Conservation (phyloP, 1,139 yeast species). For the Saccharomyces hybrid region DNA sequence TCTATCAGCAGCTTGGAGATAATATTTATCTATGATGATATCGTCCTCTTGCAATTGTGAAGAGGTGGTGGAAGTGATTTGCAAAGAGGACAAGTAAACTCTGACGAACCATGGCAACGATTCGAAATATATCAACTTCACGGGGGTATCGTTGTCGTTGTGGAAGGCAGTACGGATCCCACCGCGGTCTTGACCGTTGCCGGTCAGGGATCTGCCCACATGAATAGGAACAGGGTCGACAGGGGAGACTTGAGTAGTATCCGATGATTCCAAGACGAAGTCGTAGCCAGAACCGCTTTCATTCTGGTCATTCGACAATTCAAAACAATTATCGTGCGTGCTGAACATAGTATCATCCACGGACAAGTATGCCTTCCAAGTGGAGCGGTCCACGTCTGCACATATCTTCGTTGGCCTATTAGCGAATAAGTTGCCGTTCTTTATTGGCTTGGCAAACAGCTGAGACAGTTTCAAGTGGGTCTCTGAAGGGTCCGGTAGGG, state of each 20-base stretch:
- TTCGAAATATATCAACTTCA: constrained; percentile 62
- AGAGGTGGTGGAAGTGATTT: constrained; percentile 17
- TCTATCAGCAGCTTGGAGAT: constrained; percentile 75
- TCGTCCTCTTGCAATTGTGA: constrained; percentile 15
- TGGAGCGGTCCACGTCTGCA: constrained; percentile 35
- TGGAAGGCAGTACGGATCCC: constrained; percentile 73
- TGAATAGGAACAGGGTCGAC: constrained; percentile 52
- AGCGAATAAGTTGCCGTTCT: constrained; percentile 55
- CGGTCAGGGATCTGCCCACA: constrained; percentile 83
- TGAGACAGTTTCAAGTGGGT: constrained; percentile 51
- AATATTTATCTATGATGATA: constrained; percentile 49
- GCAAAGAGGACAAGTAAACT: constrained; percentile 65
- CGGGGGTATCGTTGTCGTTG: constrained; percentile 50
- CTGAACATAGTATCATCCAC: constrained; percentile 27
- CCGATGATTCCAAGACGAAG: constrained; percentile 35
- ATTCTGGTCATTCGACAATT: constrained; percentile 31
- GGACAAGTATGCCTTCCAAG: constrained; percentile 39
- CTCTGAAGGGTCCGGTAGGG: constrained; percentile 49
- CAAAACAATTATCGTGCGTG: constrained; percentile 33
- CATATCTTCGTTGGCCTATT: constrained; percentile 38
- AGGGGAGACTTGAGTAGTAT: constrained; percentile 35
- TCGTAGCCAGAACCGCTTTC: constrained; percentile 29
- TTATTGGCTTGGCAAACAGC: constrained; percentile 59
- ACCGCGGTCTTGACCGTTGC: constrained; percentile 86
- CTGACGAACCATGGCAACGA: constrained; percentile 92